Percentiles rank a stretch among this genome's conserved stretches.
Evolutionary conservation across 352 stramenopile species (phyloP).

Genomic region (Globisporangium viniferum): DNA sequence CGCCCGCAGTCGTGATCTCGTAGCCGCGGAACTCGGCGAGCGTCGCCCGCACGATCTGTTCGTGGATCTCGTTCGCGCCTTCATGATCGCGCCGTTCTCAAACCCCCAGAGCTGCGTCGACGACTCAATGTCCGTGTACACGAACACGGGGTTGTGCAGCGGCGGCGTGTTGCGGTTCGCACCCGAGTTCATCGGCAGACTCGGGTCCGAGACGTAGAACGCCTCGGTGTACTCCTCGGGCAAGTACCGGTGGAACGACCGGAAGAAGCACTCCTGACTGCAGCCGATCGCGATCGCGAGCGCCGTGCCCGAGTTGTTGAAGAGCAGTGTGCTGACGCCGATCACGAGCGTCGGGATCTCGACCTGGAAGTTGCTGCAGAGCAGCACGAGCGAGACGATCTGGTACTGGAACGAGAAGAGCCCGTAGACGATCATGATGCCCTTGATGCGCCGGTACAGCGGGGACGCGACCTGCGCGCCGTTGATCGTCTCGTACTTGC

Average conservation of each 20-base stretch:
- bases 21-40: constrained; percentile 44
- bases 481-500: constrained; percentile 51
- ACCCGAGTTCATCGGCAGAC: constrained; percentile 21
- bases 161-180: constrained; percentile 19
- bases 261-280: constrained; percentile 45
- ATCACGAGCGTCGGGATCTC: constrained; percentile 29
- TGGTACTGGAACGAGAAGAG: constrained; percentile 48
- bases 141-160: constrained; percentile 46
- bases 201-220: constrained; percentile 44
- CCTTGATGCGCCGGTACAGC: constrained; percentile 54
- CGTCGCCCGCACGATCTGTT: constrained; percentile 39
- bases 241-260: constrained; percentile 32
- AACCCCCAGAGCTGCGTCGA: constrained; percentile 48
- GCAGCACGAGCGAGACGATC: constrained; percentile 38
- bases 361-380: constrained; percentile 34
- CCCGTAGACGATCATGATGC: constrained; percentile 58
- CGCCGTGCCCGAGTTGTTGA: constrained; percentile 42
- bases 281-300: constrained; percentile 45
- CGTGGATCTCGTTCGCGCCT: constrained; percentile 48
- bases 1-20: constrained; percentile 57
- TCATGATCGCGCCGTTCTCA: constrained; percentile 36
- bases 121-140: constrained; percentile 68
- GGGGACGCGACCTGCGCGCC: constrained; percentile 43
- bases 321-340: constrained; percentile 37
- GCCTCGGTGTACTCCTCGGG: constrained; percentile 43